Conservation (phyloP, 2,329 filamentous ascomycete species). For the Xylaria sp. region DNA sequence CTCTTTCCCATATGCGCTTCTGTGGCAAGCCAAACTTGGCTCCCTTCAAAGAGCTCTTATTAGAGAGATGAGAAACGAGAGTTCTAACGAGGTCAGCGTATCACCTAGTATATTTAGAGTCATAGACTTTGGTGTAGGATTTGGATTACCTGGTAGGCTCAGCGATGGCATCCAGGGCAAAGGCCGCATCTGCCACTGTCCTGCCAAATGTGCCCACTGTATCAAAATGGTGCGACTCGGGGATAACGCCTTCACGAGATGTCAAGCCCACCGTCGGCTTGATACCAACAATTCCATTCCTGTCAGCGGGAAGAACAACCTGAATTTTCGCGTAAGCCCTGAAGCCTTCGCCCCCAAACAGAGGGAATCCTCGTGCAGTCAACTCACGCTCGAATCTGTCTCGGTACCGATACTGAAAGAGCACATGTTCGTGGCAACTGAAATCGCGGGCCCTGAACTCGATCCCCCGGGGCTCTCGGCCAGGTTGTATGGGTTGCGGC, state of each 20-base stretch:
- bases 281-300: slow-evolving; percentile 71
- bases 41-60: not conserved
- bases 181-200: slow-evolving; percentile 60
- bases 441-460: slow-evolving; percentile 67
- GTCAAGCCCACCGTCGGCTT: slow-evolving; percentile 77
- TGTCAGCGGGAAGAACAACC: slow-evolving; percentile 65
- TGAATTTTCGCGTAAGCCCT: not conserved
- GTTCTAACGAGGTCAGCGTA: not conserved
- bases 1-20: not conserved
- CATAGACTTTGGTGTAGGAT: not conserved
- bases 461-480: slow-evolving; percentile 70
- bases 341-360: not conserved
- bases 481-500: slow-evolving; percentile 68
- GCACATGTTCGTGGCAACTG: slow-evolving; percentile 64
- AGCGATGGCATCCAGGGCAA: slow-evolving; percentile 59
- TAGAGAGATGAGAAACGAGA: not conserved
- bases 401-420: slow-evolving; percentile 72
- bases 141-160: slow-evolving; percentile 28
- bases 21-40: not conserved
- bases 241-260: slow-evolving; percentile 63
- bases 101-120: not conserved
- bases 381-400: slow-evolving; percentile 69
- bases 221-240: slow-evolving; percentile 59
- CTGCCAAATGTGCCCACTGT: slow-evolving; percentile 60
- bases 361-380: not conserved